Evolutionary conservation across 306 rosid species (phyloP).

Genomic region (cucumber (Cucumis sativus)): Cucumber_9930_V3 NC_026659.2:6115501-6116000

Average conservation of each 20-base stretch:
- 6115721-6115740: not conserved
- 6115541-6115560: not conserved
- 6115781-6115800: slow-evolving; percentile 60
- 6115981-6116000: slow-evolving; percentile 58
- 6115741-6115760: slow-evolving; percentile 36
- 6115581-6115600: not conserved
- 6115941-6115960: slow-evolving; percentile 71
- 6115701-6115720: not conserved
- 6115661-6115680: not conserved
- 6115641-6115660: not conserved
- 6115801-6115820: slow-evolving; percentile 55
- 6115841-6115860: slow-evolving; percentile 40
- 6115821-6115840: slow-evolving; percentile 43
- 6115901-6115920: slow-evolving; percentile 74
- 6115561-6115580: not conserved
- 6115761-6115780: slow-evolving; percentile 43
- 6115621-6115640: not conserved
- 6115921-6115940: slow-evolving; percentile 31
- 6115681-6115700: not conserved
- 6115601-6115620: not conserved
- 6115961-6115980: slow-evolving; percentile 41
- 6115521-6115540: not conserved
- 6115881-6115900: slow-evolving; percentile 86
- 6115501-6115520: not conserved
- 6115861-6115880: slow-evolving; percentile 37